Percentiles rank a stretch among this genome's conserved stretches.
These are phyloP conservation scores for Xerophyta viscosa DNA, from an alignment of 106 monocot species.

Conservation along the genomic window DNA sequence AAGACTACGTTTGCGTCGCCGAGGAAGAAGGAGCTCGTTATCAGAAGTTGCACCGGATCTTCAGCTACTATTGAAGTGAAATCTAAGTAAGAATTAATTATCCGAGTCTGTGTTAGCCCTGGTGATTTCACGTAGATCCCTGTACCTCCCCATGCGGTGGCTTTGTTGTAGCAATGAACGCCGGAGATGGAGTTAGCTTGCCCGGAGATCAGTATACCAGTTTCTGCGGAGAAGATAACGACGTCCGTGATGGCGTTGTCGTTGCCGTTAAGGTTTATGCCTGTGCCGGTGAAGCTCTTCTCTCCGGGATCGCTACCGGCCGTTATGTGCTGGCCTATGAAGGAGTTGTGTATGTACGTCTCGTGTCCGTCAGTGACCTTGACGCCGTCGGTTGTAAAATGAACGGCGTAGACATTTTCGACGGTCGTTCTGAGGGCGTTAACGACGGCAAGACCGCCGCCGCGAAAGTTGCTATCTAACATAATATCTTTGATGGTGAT, in stretches of 20 bases:
- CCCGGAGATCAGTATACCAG: conserved; percentile 39
- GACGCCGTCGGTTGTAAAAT: conserved; percentile 52
- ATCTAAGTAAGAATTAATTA: conserved; percentile 61
- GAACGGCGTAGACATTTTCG: conserved; percentile 50
- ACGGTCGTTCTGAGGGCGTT: conserved; percentile 56
- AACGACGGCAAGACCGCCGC: conserved; percentile 51
- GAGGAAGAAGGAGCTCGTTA: conserved; percentile 53
- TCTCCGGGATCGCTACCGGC: conserved; percentile 53
- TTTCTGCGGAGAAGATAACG: conserved; percentile 60
- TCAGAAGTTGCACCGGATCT: conserved; percentile 54
- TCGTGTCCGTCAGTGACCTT: conserved; percentile 50
- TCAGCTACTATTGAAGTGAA: conserved; percentile 66
- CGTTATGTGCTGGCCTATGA: conserved; percentile 64
- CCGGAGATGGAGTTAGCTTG: conserved; percentile 55
- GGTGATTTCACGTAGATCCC: conserved; percentile 53
- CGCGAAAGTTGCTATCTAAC: conserved; percentile 54
- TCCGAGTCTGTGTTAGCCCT: conserved; percentile 50
- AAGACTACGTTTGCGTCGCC: conserved; percentile 46
- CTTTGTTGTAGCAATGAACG: conserved; percentile 83
- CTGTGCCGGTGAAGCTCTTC: conserved; percentile 44
- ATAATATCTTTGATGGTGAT: conserved; percentile 53
- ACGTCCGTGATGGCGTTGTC: conserved; percentile 65
- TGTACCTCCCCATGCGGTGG: conserved; percentile 51
- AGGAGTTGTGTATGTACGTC: conserved; percentile 42
- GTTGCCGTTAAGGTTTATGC: conserved; percentile 40